A percentile compares a stretch with the other conserved stretches of the same genome.
Evolutionary conservation across 331 rosid species (phyloP).

Genomic region (Dryas integrifolia): DNA sequence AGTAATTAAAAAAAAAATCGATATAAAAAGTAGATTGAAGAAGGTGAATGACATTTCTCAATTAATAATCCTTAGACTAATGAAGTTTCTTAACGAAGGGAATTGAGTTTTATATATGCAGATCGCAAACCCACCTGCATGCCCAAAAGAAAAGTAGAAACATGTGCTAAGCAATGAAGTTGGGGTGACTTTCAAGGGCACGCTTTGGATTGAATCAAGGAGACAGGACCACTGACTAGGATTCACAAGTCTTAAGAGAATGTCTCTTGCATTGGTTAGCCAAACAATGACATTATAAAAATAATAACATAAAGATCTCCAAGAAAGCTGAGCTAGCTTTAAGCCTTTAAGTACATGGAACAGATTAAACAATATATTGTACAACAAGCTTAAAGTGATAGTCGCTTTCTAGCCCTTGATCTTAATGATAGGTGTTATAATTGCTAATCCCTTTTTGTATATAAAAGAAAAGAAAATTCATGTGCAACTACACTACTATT

Average conservation of each 20-base stretch:
- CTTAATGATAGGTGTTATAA: slow-evolving; percentile 67
- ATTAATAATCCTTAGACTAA: slow-evolving; percentile 30
- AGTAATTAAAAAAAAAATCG: no score
- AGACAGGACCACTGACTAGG: slow-evolving; percentile 71
- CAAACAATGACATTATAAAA: slow-evolving; percentile 25
- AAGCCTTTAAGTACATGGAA: slow-evolving; percentile 24
- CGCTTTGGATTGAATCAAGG: slow-evolving; percentile 92
- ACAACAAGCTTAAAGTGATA: slow-evolving; percentile 32
- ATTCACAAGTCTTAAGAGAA: slow-evolving; percentile 65
- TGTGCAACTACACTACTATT: slow-evolving; percentile 11
- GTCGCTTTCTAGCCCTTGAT: slow-evolving; percentile 62
- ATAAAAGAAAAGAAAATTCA: slow-evolving; percentile 37
- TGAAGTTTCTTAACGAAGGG: slow-evolving; percentile 18
- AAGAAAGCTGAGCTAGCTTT: slow-evolving; percentile 45
- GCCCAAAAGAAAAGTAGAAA: slow-evolving; percentile 28
- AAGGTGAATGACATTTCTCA: no score
- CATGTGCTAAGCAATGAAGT: slow-evolving; percentile 78
- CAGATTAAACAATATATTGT: slow-evolving; percentile 38
- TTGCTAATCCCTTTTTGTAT: slow-evolving; percentile 47
- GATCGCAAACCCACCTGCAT: slow-evolving; percentile 31
- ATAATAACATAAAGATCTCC: slow-evolving; percentile 22
- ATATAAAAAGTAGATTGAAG: background rate
- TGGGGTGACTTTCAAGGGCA: slow-evolving; percentile 79
- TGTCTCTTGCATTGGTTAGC: slow-evolving; percentile 63
- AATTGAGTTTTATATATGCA: slow-evolving; percentile 16